A percentile compares a stretch with the other conserved stretches of the same genome.
Evolutionary conservation across 2,329 filamentous ascomycete genomes (phyloP).

Genomic region (Trichoderma harzianum): DNA sequence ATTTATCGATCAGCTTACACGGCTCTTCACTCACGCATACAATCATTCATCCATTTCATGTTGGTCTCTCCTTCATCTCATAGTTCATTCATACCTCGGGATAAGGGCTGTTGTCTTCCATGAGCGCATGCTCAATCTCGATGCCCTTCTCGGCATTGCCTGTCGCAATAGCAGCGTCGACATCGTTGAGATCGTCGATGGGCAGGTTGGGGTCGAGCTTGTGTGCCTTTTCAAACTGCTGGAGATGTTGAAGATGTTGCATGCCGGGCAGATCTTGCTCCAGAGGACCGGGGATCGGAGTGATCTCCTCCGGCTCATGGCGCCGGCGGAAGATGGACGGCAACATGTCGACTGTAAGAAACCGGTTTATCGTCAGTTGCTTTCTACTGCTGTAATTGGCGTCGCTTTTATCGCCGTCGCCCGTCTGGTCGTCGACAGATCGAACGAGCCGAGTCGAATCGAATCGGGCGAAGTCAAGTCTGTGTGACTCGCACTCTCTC

Average conservation of each 20-base stretch:
- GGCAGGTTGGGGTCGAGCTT: slow-evolving; percentile 63
- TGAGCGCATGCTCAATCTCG: slow-evolving; percentile 54
- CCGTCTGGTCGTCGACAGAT: slow-evolving; percentile 17
- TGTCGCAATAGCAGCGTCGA: slow-evolving; percentile 55
- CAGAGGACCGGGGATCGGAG: slow-evolving; percentile 38
- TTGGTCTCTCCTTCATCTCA: neutral
- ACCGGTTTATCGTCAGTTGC: neutral
- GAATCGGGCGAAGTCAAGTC: slow-evolving; percentile 10
- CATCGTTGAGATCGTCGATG: slow-evolving; percentile 58
- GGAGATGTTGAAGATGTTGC: slow-evolving; percentile 46
- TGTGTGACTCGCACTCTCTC: slow-evolving; percentile 7
- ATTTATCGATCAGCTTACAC: slow-evolving; percentile 3
- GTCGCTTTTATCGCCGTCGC: neutral
- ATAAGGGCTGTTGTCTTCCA: slow-evolving; percentile 65
- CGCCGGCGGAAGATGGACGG: slow-evolving; percentile 44
- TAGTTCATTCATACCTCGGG: slow-evolving; percentile 49
- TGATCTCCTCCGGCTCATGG: slow-evolving; percentile 45
- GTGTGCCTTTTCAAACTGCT: slow-evolving; percentile 58
- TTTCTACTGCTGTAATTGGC: neutral
- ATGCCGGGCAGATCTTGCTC: slow-evolving; percentile 41
- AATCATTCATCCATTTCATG: neutral
- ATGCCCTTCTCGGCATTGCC: slow-evolving; percentile 55
- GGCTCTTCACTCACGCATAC: neutral
- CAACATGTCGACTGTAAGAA: slow-evolving; percentile 28
- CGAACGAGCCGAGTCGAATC: slow-evolving; percentile 14